Evolutionary conservation across 2,329 filamentous ascomycete genomes (phyloP), one percentile per base, ranked within the genome.

Genomic region (Aphanoascus verrucosus): DNA sequence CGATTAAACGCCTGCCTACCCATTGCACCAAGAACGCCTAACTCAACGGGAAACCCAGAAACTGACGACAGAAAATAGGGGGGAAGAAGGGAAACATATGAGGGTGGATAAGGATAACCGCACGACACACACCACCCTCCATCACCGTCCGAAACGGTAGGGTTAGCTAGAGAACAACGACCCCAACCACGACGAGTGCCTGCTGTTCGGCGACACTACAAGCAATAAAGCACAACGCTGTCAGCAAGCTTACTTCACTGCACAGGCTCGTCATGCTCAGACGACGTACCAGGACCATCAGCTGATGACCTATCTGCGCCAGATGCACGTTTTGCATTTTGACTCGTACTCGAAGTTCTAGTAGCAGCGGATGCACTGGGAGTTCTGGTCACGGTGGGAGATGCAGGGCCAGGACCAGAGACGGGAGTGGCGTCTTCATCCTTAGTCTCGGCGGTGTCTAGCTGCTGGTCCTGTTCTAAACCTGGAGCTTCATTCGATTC

Each of bases 101-200:
- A 28, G 32, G 17, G 46, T 9, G 23, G 34, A 34, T 23, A 49
- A 23, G 15, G 12, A 35, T 20, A 3, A 38, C 11, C 37, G 34
- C 4, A 12, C n/a, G 23, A n/a, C 5, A 23, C 12, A 19, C 5
- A 35, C 38, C 7, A 41, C n/a, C n/a, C n/a, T 15, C 20, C 15
- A 15, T 23, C 9, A 31, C 23, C 23, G 8, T 34, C 8, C n/a
- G 8, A 23, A 7, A 32, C 14, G 7, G 17, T 7, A 19, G 12
- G 20, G 11, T 31, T 44, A 52, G 40, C 19, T 15, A 37, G 49
- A 52, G 38, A 52, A 45, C 7, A 52, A 38, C 4, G 49, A 44
- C 19, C 49, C 49, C 9, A 62, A 53, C 60, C 60, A 62, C 8
- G 60, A 62, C 34, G 58, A 48, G n/a, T 55, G 57, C 45, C 57